Evolutionary conservation across 1,284 basidiomycete species (phyloP).

Genomic region (Ceratobasidium papillatum): DNA sequence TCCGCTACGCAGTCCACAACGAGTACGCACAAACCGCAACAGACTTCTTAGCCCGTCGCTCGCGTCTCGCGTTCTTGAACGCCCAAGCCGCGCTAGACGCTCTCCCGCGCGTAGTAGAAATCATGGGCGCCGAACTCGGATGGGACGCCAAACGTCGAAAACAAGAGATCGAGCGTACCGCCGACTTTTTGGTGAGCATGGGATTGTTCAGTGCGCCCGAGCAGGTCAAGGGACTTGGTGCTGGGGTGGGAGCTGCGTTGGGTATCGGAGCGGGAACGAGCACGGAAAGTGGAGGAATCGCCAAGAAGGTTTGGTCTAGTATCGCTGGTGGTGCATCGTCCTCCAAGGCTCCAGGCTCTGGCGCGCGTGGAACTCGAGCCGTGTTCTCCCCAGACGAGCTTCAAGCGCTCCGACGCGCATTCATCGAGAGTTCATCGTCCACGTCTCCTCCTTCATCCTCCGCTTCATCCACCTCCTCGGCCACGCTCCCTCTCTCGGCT

Average conservation of each 20-base stretch:
- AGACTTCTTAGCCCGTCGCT: constrained; percentile 93
- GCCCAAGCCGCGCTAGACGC: constrained; percentile 85
- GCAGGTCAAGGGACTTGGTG: constrained; percentile 42
- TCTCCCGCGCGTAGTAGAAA: constrained; percentile 87
- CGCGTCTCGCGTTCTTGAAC: constrained; percentile 93
- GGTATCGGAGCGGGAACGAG: constrained; percentile 54
- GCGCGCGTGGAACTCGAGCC: constrained; percentile 47
- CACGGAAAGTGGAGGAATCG: constrained; percentile 49
- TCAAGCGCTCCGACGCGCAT: constrained; percentile 46
- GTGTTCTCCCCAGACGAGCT: constrained; percentile 47
- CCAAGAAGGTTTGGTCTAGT: constrained; percentile 12
- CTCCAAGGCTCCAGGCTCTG: constrained; percentile 48
- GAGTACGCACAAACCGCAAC: constrained; percentile 92
- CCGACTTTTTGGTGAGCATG: constrained; percentile 79
- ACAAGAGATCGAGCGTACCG: constrained; percentile 67
- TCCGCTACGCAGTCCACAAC: constrained; percentile 87
- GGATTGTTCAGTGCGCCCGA: constrained; percentile 62
- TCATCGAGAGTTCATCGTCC: constrained; percentile 45
- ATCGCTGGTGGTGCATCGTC: constrained; percentile 22
- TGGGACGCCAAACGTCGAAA: constrained; percentile 73
- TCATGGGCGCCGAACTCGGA: constrained; percentile 87
- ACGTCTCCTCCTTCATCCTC: constrained; percentile 13
- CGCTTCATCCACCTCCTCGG: not conserved
- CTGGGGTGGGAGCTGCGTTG: constrained; percentile 49
- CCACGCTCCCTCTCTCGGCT: constrained; percentile 13